Base-by-base conservation (phyloP, 2,329 filamentous ascomycete genomes). In the Curvularia lunata region DNA sequence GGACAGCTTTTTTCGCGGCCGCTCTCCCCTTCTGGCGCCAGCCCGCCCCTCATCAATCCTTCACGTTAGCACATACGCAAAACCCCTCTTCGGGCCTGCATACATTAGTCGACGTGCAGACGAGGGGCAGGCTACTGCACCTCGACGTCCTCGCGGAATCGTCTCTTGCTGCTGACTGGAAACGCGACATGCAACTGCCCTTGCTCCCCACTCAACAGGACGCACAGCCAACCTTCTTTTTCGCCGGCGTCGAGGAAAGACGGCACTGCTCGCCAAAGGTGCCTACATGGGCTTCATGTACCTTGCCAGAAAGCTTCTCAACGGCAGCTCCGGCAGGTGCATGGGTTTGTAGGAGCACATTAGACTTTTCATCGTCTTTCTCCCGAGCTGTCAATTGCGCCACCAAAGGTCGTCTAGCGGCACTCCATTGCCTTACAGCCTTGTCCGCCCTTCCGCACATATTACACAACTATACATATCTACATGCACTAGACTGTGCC, bases 91-190 rank as follows among this genome's bases (percentile, higher is more conserved):
- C 61, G 63, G 64, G 67, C 65, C 60, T 63, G 67, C 69, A 58
- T 67, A 66, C 66, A 69, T 69, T 71, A 67, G 68, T 48, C 59
- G 43, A 61, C 37, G 51, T 61, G 40, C 59, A 64, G 53, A 62
- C 60, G 60, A 61, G 61, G 61, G 46, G 52, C 56, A 62, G 51
- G 42, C 58, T 52, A 40, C 66, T 70, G 67, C 69, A 68, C 61
- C 64, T 61, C 59, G 60, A 61, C 55, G 58, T 64, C 62, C 57
- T 58, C 63, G 41, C 61, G 59, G 58, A 56, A 61, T 60, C 57
- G 63, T 67, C 54, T 59, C 45, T 48, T 57, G 54, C 50, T 66
- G 58, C 62, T 64, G 54, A 58, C 53, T 46, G 49, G 58, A 57
- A 58, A 58, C 59, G 40, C 34, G 34, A 61, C 65, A 43, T 46